phyloP scores from a whole-genome alignment of 2,329 filamentous ascomycete species.

The Tolypocladium guangdongense region DNA sequence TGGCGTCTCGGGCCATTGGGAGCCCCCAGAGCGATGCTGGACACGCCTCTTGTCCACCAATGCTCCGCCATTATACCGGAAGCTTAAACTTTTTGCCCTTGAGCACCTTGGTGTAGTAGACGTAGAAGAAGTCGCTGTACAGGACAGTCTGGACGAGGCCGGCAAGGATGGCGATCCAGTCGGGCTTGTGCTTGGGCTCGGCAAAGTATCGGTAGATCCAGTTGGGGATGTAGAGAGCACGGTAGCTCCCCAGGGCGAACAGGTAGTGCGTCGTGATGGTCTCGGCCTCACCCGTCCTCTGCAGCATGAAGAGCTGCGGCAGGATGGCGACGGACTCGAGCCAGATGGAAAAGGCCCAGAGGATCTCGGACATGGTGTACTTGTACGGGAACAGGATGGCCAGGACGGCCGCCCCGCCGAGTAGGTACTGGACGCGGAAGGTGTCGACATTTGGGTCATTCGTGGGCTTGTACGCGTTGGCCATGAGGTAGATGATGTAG shows the following conservation, averaged over 20 bases:
- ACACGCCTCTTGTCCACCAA: not conserved
- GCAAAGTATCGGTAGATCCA: slow-evolving; percentile 88
- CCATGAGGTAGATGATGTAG: slow-evolving; percentile 97
- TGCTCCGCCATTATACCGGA: slow-evolving; percentile 51
- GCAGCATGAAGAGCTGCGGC: slow-evolving; percentile 95
- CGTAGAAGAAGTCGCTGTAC: slow-evolving; percentile 99
- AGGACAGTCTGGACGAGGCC: slow-evolving; percentile 88
- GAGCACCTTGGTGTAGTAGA: slow-evolving; percentile 95
- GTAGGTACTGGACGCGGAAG: slow-evolving; percentile 90
- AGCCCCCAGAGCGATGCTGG: not conserved
- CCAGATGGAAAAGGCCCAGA: slow-evolving; percentile 98
- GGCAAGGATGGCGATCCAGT: slow-evolving; percentile 80
- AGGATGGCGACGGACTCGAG: slow-evolving; percentile 93
- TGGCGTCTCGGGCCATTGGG: not conserved
- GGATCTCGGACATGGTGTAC: slow-evolving; percentile 74
- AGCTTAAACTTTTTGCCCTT: slow-evolving; percentile 84
- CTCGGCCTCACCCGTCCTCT: slow-evolving; percentile 93
- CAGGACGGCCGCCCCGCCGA: slow-evolving; percentile 68
- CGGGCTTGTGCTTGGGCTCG: slow-evolving; percentile 60
- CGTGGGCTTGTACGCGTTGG: slow-evolving; percentile 92
- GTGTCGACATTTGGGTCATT: slow-evolving; percentile 96
- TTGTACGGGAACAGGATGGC: slow-evolving; percentile 76
- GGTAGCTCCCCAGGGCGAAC: slow-evolving; percentile 83
- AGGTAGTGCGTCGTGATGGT: slow-evolving; percentile 99
- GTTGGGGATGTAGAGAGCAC: slow-evolving; percentile 94